A percentile compares a stretch with the other conserved stretches of the same genome.
Conservation (phyloP, 139 green algal genomes). For the Coelastrella sp. region DNA sequence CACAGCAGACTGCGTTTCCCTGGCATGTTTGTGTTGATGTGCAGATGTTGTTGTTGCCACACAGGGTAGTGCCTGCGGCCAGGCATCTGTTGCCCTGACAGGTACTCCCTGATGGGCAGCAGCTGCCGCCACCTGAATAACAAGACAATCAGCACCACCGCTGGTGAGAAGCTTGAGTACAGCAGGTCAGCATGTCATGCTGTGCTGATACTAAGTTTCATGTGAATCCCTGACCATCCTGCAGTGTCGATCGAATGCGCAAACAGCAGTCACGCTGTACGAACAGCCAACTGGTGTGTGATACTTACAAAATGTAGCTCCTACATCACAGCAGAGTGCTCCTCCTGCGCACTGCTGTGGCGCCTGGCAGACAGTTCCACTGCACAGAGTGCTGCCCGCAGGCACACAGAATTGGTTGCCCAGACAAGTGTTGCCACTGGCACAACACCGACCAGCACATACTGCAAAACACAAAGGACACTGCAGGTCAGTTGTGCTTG, state of each 20-base stretch:
- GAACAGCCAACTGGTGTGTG: not conserved
- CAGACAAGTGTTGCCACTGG: conserved; percentile 1
- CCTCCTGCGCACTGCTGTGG: conserved; percentile 32
- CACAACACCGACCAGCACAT: conserved; percentile 17
- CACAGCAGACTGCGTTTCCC: conserved; percentile 24
- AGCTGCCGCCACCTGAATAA: conserved; percentile 7
- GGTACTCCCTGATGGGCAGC: conserved; percentile 3
- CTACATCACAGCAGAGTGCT: conserved; percentile 26
- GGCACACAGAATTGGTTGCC: conserved; percentile 22
- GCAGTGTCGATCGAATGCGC: too few species aligned
- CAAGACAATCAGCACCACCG: not conserved
- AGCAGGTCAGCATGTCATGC: too few species aligned
- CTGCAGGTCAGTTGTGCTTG: not conserved
- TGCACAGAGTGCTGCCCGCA: conserved; percentile 31
- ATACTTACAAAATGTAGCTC: conserved; percentile 22
- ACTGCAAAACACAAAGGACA: not conserved
- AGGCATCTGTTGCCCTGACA: conserved; percentile 13
- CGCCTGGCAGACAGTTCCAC: not conserved
- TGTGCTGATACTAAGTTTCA: too few species aligned
- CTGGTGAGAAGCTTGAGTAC: too few species aligned
- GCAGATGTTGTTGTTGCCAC: conserved; percentile 4
- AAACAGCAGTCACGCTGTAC: not conserved
- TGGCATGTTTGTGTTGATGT: conserved; percentile 32
- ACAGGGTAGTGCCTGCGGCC: not conserved
- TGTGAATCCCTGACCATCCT: too few species aligned